A percentile compares a stretch with the other conserved stretches of the same genome.
Conservation (phyloP, 2,329 filamentous ascomycete species). For the Alternaria dauci region DNA sequence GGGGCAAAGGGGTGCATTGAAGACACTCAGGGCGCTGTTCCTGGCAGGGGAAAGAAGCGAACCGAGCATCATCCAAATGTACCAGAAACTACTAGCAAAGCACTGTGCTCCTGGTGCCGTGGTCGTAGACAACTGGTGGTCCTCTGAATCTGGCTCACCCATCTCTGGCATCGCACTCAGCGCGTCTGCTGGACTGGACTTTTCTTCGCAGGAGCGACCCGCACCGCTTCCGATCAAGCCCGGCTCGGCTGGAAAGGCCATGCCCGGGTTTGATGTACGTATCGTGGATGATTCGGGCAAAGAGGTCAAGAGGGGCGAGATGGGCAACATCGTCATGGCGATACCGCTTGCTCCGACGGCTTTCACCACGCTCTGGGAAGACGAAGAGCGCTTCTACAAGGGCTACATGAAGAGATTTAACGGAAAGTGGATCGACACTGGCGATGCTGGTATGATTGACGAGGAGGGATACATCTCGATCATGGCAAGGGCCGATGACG, state of each 20-base stretch:
- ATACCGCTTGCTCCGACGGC: slow-evolving; percentile 85
- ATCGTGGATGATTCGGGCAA: slow-evolving; percentile 82
- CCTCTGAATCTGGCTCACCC: slow-evolving; percentile 73
- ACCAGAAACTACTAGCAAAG: slow-evolving; percentile 74
- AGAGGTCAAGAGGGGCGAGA: slow-evolving; percentile 73
- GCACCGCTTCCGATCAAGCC: slow-evolving; percentile 73
- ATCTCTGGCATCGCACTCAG: slow-evolving; percentile 72
- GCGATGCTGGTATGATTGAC: slow-evolving; percentile 88
- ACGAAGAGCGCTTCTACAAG: slow-evolving; percentile 84
- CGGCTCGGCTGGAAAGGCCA: slow-evolving; percentile 87
- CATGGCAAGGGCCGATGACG: slow-evolving; percentile 77
- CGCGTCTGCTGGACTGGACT: slow-evolving; percentile 67
- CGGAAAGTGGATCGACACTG: slow-evolving; percentile 88
- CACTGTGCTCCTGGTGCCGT: slow-evolving; percentile 70
- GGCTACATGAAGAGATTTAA: slow-evolving; percentile 84
- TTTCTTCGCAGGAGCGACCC: slow-evolving; percentile 52
- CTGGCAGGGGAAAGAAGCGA: slow-evolving; percentile 90
- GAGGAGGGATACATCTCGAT: slow-evolving; percentile 71
- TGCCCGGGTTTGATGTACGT: slow-evolving; percentile 89
- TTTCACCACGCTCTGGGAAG: slow-evolving; percentile 85
- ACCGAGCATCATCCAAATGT: slow-evolving; percentile 82
- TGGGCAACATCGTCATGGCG: slow-evolving; percentile 91
- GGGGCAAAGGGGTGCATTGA: slow-evolving; percentile 75
- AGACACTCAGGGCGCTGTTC: slow-evolving; percentile 76
- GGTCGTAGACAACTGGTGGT: slow-evolving; percentile 79